Base-by-base conservation (phyloP, 2,329 filamentous ascomycete genomes). In the Colletotrichum lentis region DNA sequence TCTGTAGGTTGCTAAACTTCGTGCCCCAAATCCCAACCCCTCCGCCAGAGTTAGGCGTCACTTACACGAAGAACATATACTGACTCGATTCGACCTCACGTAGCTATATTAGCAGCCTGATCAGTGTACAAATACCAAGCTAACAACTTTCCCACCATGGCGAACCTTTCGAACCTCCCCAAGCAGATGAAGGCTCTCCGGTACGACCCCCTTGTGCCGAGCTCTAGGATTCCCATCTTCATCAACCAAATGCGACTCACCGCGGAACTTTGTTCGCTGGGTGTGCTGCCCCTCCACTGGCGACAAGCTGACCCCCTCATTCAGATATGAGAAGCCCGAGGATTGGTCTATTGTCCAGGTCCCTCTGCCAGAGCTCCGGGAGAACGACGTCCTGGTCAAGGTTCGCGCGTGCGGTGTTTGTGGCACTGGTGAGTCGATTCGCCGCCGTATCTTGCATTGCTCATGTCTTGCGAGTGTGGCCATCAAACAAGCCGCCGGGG, bases 361-460 rank as follows among this genome's bases (percentile, higher is more conserved):
- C 43, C 87, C 88, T 70, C 83, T 90, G 7, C 88, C 88, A 22
- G 83, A 80, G 72, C 78, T 90, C 71, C 84, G 86, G 72, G 82
- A 87, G 31, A 84, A 87, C 67, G 87, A 90, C 77, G 80, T 89
- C 71, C 78, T 89, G 73, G 83, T 90, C 78, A 88, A 90, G 79
- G 88, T 91, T 74, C 90, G 90, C 79, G 88, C 86, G 63, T 89
- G 86, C 72, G 87, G 87, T 80, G 86, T 89, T 70, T 89, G 87
- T 72, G 85, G 85, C 71, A 86, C 84, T 71, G 84, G 85, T 78
- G 74, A 80, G 76, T 79, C 8, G 35, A 16, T 11, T 14, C 46
- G 7, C 14, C n/a, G 24, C 43, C 43, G 18, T 18, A 7, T 20
- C 14, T 24, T 37, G 14, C n/a, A 49, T 14, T 20, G 16, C 56